Conservation (phyloP, 805 yeast genomes). For the Cyberlindnera saturnus region DNA sequence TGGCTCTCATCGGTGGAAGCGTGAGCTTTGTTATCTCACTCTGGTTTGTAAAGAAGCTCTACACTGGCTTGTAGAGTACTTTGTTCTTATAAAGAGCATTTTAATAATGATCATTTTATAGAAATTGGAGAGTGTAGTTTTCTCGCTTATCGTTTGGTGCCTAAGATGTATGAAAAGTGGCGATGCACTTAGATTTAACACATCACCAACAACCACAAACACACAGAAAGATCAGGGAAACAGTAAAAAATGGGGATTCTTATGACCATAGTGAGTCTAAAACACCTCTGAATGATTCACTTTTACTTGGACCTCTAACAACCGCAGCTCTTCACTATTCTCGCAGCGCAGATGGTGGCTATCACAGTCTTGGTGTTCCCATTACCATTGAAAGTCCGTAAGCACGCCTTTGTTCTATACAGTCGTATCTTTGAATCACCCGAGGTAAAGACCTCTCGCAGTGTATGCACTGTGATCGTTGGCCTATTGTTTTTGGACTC, state of each 20-base stretch:
- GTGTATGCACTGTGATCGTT: constrained; percentile 37
- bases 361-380: constrained; percentile 48
- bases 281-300: too few species aligned
- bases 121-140: too few species aligned
- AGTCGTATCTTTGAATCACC: constrained; percentile 28
- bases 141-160: too few species aligned
- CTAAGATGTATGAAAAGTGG: too few species aligned
- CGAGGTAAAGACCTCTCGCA: constrained; percentile 40
- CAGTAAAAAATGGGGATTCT: constrained; percentile 17
- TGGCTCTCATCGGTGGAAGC: constrained; percentile 22
- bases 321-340: constrained; percentile 34
- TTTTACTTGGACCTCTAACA: neutral
- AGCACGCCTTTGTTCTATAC: constrained; percentile 33
- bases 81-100: too few species aligned
- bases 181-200: neutral
- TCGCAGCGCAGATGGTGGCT: constrained; percentile 46
- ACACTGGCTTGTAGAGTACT: constrained; percentile 5
- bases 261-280: constrained; percentile 16
- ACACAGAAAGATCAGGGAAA: neutral
- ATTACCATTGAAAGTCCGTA: constrained; percentile 43
- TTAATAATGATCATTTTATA: too few species aligned
- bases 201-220: neutral
- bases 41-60: constrained; percentile 15
- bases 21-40: constrained; percentile 16
- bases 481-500: constrained; percentile 50